phyloP scores from a whole-genome alignment of 257 asterid genomes.

The Echites panduratus region DNA sequence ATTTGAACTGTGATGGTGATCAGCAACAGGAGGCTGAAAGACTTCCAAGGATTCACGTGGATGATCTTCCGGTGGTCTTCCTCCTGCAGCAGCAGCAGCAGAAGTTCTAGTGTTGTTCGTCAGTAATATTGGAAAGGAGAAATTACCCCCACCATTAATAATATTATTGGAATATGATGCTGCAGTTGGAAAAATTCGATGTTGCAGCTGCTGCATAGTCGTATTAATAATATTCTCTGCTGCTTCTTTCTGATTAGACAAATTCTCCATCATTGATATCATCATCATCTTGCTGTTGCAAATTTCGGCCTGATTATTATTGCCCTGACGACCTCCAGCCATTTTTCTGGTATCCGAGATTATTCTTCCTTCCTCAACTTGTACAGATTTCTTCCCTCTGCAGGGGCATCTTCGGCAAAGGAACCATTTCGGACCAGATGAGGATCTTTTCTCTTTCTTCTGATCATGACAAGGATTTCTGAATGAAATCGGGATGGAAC shows the following conservation, averaged over 20 bases:
- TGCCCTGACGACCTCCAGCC: no score
- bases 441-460: conserved; percentile 17
- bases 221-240: no score
- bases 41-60: conserved; percentile 61
- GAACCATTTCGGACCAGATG: conserved; percentile 34
- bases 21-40: conserved; percentile 59
- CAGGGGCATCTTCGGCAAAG: conserved; percentile 73
- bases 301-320: no score
- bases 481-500: conserved; percentile 34
- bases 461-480: conserved; percentile 25
- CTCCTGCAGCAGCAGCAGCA: background rate
- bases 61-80: conserved; percentile 34
- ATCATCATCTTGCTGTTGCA: no score
- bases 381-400: conserved; percentile 55
- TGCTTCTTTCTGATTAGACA: no score
- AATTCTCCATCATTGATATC: no score
- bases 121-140: conserved; percentile 75
- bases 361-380: conserved; percentile 54
- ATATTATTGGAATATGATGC: no score
- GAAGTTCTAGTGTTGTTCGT: no score
- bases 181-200: no score
- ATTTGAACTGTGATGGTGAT: no score
- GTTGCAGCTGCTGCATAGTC: no score
- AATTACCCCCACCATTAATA: conserved; percentile 25
- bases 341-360: no score